Conservation (phyloP, 2,329 filamentous ascomycete species). For the Sporothrix brunneoviolacea region DNA sequence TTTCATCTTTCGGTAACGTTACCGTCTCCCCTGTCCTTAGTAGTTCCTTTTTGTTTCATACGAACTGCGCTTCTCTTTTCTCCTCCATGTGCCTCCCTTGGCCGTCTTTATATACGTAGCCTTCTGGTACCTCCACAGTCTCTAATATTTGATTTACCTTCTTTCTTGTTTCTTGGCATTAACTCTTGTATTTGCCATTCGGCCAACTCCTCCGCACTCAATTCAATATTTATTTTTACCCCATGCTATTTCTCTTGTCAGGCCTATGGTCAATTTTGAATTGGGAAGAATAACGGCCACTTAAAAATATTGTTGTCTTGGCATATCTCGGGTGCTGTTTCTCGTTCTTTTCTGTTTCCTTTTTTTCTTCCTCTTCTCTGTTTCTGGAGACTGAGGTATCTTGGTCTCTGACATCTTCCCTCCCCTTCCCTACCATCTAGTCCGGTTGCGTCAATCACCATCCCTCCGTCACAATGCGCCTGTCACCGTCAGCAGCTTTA, state of each 20-base stretch:
- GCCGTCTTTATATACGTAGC: background rate
- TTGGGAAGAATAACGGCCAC: background rate
- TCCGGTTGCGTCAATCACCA: no score
- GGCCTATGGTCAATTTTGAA: background rate
- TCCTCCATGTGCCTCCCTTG: background rate
- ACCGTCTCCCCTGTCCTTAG: slow-evolving; percentile 3
- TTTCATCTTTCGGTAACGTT: slow-evolving; percentile 11
- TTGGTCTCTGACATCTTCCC: background rate
- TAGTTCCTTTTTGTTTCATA: background rate
- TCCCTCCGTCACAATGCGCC: background rate
- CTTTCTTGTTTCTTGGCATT: background rate
- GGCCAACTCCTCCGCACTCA: background rate
- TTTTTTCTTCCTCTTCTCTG: background rate
- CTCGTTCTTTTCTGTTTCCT: background rate
- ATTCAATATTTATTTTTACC: background rate
- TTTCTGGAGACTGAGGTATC: no score
- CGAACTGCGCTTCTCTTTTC: background rate
- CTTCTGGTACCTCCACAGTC: background rate
- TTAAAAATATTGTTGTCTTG: background rate
- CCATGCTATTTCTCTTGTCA: background rate
- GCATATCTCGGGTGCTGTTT: background rate
- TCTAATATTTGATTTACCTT: background rate
- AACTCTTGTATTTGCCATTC: slow-evolving; percentile 1
- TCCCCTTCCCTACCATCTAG: background rate
- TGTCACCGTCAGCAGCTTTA: background rate